Evolutionary conservation across 2,329 filamentous ascomycete genomes (phyloP), one percentile per base, ranked within the genome.

Genomic region (Penicillium polonicum): DNA sequence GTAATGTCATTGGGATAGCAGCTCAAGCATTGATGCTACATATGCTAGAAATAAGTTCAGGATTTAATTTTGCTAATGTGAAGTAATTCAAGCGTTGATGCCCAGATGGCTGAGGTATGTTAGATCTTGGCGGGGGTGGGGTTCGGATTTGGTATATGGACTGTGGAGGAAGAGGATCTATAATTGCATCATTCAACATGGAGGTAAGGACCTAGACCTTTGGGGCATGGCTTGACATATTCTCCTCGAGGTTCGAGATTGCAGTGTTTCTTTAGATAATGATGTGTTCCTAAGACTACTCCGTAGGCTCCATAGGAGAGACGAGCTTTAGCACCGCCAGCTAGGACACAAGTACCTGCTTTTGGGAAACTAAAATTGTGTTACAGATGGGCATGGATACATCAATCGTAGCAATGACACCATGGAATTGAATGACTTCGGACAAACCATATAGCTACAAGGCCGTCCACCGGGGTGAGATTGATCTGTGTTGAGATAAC

Each of bases 361-460:
- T 17, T 35, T 17, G 3, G 19, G 8, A 36, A 36, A 31, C 31
- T 52, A 52, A 31, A 9, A 44, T 46, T 25, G 21, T 5, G 4
- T 29, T 25, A 25, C 21, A n/a, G n/a, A 31, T 39, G n/a, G 23
- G 7, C 48, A 36, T 44, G 39, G n/a, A 43, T 36, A 42, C 17
- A 33, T 17, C 21, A 19, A 36, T 12, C 13, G 29, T 38, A 25
- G 17, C 23, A 29, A 52, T 9, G 49, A 31, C n/a, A 51, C 21
- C 31, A 36, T 36, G 21, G 13, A 15, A 33, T 45, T 46, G 23
- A 21, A 42, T 23, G 38, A 50, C 33, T 12, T 31, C 52, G 35
- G 23, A 27, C 33, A 36, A 25, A 51, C 46, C 48, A 31, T 19
- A 50, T 56, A 43, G 41, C 53, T 56, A 56, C 53, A 51, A 51